Conservation (phyloP, 2,329 filamentous ascomycete species). For the Raffaelea arxii region DNA sequence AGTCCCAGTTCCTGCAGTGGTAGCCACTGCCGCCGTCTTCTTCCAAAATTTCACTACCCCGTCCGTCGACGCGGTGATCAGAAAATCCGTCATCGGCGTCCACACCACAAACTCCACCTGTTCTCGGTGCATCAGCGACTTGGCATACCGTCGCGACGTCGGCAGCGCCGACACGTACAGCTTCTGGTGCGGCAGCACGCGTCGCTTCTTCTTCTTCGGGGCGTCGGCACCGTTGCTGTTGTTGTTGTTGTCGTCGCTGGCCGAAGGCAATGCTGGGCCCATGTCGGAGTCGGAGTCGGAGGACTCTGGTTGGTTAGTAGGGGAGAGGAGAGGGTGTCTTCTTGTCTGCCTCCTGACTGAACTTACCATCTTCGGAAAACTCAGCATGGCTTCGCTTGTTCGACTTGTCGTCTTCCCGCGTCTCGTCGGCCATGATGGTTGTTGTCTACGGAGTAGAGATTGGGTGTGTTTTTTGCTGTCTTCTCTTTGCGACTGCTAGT, state of each 20-base stretch:
- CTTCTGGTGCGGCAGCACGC: slow-evolving; percentile 87
- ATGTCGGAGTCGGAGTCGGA: slow-evolving; percentile 33
- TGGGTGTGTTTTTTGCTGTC: background rate
- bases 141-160: slow-evolving; percentile 72
- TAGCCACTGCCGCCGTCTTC: too few species aligned
- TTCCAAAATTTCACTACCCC: slow-evolving; percentile 99
- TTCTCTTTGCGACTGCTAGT: too few species aligned
- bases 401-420: slow-evolving; percentile 23
- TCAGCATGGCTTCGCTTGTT: slow-evolving; percentile 49
- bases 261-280: slow-evolving; percentile 79
- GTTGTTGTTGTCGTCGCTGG: too few species aligned
- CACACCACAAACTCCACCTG: slow-evolving; percentile 81
- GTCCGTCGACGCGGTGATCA: slow-evolving; percentile 88
- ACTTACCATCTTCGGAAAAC: slow-evolving; percentile 27
- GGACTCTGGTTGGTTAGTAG: background rate
- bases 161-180: slow-evolving; percentile 88
- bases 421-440: slow-evolving; percentile 8
- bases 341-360: background rate
- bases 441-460: background rate
- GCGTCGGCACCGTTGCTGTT: slow-evolving; percentile 60
- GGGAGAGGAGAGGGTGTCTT: too few species aligned
- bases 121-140: slow-evolving; percentile 97
- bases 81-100: slow-evolving; percentile 85
- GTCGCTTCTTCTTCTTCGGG: slow-evolving; percentile 79
- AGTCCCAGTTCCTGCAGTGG: too few species aligned